Evolutionary conservation across 148 eudicot genomes (phyloP).

Genomic region (Amaranthus palmeri): DNA sequence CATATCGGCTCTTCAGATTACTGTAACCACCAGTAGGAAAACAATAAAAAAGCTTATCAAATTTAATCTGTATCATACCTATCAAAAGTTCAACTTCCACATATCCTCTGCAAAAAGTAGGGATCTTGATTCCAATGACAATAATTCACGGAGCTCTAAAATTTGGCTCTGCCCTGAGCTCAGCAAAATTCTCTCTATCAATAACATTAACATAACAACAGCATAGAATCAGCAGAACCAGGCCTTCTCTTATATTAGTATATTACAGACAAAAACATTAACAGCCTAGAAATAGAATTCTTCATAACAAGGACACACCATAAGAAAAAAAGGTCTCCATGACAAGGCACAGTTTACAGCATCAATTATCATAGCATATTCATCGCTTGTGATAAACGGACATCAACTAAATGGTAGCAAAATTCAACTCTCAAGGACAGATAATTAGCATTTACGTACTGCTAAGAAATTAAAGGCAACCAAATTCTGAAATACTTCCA

Average conservation of each 20-base stretch:
- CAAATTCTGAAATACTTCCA: no score
- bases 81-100: neutral
- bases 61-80: neutral
- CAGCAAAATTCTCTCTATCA: neutral
- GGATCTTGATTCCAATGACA: neutral
- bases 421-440: neutral
- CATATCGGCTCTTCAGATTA: neutral
- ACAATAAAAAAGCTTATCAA: neutral
- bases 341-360: neutral
- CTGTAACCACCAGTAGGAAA: neutral
- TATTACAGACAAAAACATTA: conserved; percentile 7
- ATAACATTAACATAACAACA: neutral
- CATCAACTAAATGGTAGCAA: neutral
- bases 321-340: neutral
- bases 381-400: neutral
- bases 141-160: neutral
- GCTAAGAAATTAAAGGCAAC: no score
- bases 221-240: neutral
- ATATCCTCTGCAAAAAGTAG: neutral
- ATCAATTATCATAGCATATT: neutral
- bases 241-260: neutral
- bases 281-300: neutral
- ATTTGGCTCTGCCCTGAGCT: neutral
- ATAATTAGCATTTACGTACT: no score
- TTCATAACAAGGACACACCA: neutral